phyloP scores from a whole-genome alignment of 805 yeast species.

The Kodamaea kakaduensis region DNA sequence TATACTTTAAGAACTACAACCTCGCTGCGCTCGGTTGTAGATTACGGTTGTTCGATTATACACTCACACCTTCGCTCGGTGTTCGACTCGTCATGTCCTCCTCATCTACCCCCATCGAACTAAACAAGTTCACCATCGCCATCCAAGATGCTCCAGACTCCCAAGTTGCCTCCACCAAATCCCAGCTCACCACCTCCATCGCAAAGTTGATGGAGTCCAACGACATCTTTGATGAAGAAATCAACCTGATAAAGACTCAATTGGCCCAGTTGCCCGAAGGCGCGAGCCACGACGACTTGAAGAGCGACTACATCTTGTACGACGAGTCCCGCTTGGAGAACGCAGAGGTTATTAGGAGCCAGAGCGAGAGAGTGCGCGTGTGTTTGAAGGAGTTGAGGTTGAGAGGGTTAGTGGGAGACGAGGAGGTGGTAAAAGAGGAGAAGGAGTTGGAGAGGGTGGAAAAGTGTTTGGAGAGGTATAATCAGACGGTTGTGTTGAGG shows the following conservation, averaged over 20 bases:
- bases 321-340: slow-evolving; percentile 57
- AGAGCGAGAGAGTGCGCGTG: slow-evolving; percentile 41
- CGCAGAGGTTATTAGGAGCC: slow-evolving; percentile 48
- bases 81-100: no score
- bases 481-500: slow-evolving; percentile 3
- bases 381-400: slow-evolving; percentile 45
- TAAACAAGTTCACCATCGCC: slow-evolving; percentile 45
- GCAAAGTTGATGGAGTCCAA: slow-evolving; percentile 51
- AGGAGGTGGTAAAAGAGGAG: background rate
- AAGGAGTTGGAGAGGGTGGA: background rate
- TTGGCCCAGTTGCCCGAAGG: slow-evolving; percentile 14
- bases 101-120: slow-evolving; percentile 8
- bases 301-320: slow-evolving; percentile 49
- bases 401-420: slow-evolving; percentile 26
- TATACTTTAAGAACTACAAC: no score
- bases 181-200: slow-evolving; percentile 32
- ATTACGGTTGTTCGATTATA: background rate
- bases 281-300: slow-evolving; percentile 25
- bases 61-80: background rate
- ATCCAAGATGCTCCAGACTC: slow-evolving; percentile 51
- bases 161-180: slow-evolving; percentile 16
- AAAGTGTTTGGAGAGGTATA: background rate
- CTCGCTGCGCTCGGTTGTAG: no score
- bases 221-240: slow-evolving; percentile 40
- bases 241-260: slow-evolving; percentile 19